Evolutionary conservation across 1,284 basidiomycete species (phyloP).

Genomic region (Fomitopsis pinicola): DNA sequence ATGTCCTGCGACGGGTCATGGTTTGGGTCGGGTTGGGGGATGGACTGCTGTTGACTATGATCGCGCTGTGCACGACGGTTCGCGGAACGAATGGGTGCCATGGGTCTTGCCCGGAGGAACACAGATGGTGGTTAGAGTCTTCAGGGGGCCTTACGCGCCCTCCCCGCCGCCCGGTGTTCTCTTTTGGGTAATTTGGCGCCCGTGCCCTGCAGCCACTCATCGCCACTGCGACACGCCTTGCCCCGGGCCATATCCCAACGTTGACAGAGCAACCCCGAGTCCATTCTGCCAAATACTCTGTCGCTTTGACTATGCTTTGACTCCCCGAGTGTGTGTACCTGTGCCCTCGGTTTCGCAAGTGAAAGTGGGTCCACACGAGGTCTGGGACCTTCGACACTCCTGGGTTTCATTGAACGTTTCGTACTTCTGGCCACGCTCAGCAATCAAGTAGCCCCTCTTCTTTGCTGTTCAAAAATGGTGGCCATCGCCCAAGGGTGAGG

Average conservation of each 20-base stretch:
- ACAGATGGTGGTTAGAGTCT: slow-evolving; percentile 38
- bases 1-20: slow-evolving; percentile 35
- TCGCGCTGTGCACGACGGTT: slow-evolving; percentile 44
- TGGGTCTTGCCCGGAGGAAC: slow-evolving; percentile 56
- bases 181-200: neutral
- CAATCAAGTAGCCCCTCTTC: neutral
- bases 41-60: slow-evolving; percentile 22
- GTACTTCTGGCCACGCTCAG: neutral
- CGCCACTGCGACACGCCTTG: neutral
- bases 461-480: no score
- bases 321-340: neutral
- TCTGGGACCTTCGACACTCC: slow-evolving; percentile 1
- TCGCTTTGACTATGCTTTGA: neutral
- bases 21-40: slow-evolving; percentile 14
- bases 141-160: slow-evolving; percentile 19
- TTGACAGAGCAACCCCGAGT: no score
- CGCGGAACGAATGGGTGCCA: slow-evolving; percentile 66
- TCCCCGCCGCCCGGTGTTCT: neutral
- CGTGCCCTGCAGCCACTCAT: neutral
- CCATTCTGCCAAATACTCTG: no score
- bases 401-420: neutral
- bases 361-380: neutral
- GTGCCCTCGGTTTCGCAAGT: neutral
- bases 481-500: neutral
- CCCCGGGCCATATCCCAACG: neutral